Base-by-base conservation (phyloP, 2,329 filamentous ascomycete species). In the Microsporum audouinii region DNA sequence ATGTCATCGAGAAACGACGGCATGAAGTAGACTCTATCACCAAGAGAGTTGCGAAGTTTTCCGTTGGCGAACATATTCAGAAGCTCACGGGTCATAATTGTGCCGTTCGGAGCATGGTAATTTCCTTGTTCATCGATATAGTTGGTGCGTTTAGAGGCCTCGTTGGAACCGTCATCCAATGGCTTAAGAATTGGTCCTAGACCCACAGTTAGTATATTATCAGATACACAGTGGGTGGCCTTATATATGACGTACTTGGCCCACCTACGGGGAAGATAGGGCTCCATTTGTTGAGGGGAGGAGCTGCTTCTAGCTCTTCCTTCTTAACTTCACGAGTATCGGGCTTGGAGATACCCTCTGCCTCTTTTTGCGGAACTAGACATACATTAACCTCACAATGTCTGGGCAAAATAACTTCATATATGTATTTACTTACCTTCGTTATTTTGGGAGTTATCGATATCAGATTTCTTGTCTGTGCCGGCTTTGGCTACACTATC, bases 1-100 rank as follows among this genome's bases (percentile, higher is more conserved):
- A 66, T 65, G 12, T 64, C 63, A 27, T 63, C 63, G 34, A 70
- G 63, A 56, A 68, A 70, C 4, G 61, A 63, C 6, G 66, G 67
- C 38, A 62, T 63, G 61, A 70, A 70, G 62, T 62, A 68, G 7
- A 67, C 65, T 17, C 45, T 65, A 57, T 67, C 66, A 5, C 66
- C 67, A 27, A 62, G 63, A 17, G 59, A 62, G 29, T 67, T 65
- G 38, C 58, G 57, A 43, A 65, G 56, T 10, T 39, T 36, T 17
- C 64, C 64, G 8, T 8, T 29, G n/a, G 58, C 14, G 43, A 61
- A 56, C n/a, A 55, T 12, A 3, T 45, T 14, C 8, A 65, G 59
- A 23, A 63, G 61, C 14, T 53, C 17, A 39, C 14, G 5, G 8
- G 56, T 58, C 29, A 65, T 29, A 39, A 61, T 38, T 8, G 39